Evolutionary conservation across 768 basidiomycete species (phyloP), one percentile per base, ranked within the genome.

Genomic region (Mycena filopes): DNA sequence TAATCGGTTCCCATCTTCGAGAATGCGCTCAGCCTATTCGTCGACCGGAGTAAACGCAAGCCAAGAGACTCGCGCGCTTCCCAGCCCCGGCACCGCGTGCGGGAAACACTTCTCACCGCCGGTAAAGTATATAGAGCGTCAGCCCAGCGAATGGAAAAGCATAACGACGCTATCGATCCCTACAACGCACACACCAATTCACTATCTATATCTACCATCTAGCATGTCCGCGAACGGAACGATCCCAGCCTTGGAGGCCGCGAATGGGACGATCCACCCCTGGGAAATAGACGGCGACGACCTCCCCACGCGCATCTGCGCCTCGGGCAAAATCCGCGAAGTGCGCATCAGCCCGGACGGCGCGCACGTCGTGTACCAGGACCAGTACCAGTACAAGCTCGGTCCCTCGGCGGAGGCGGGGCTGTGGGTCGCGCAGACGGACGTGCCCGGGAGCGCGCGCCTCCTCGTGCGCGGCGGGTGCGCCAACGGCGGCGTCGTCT

Each of bases 311-410:
- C 72, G 72, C 43, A 77, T 78, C 53, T 71, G 75, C 20, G 71
- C 73, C 5, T 65, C 75, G 23, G 58, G 60, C 29, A 79, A 78
- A 65, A 69, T 78, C n/a, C 75, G 77, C 57, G 77, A 79, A 56
- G 73, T 77, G 51, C 74, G 72, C 49, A 72, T 79, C 67, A 78
- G 76, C 60, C 74, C 75, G 21, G 71, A 78, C 59, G 76, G 77
- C 16, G 40, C 55, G 15, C 61, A 66, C 38, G 68, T 78, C 50
- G 56, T 79, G 25, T 79, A 79, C 62, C 78, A 79, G 62, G 69
- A 75, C 38, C 73, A 76, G 43, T 70, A 72, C 13, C 76, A 77
- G 66, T 79, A 79, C 65, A 74, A 70, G 43, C 38, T 60, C 45
- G 60, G 47, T 41, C 72, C 71, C 6, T 67, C 67, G 47, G 55